These are phyloP conservation scores for Aquanectria penicillioides DNA, from an alignment of 2,329 filamentous ascomycete genomes.

Conservation along the genomic window DNA sequence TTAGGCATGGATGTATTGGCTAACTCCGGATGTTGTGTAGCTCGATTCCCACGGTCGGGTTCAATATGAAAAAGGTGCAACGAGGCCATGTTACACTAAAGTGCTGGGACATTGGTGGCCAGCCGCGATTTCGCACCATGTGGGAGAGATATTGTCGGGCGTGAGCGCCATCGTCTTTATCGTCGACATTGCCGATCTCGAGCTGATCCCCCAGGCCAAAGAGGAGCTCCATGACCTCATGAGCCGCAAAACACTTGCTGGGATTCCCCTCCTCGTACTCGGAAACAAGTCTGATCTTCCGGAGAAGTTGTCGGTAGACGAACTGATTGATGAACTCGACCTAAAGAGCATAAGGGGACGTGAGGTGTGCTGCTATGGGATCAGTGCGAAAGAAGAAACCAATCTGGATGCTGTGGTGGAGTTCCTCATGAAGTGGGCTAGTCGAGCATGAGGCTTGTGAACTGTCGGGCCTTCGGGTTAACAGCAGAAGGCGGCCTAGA, in stretches of 20 bases:
- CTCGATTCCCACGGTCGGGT: conserved; percentile 97
- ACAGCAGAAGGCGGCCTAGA: not conserved
- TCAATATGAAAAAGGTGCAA: conserved; percentile 99
- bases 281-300: conserved; percentile 97
- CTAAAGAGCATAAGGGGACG: conserved; percentile 89
- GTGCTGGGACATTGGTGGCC: conserved; percentile 98
- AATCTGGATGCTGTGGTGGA: conserved; percentile 97
- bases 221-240: conserved; percentile 93
- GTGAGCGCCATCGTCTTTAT: conserved; percentile 99
- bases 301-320: conserved; percentile 91
- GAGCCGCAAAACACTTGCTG: conserved; percentile 82
- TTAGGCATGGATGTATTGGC: conserved; percentile 34
- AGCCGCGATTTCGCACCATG: conserved; percentile 97
- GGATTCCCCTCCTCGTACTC: conserved; percentile 91
- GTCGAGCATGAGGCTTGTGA: conserved; percentile 59
- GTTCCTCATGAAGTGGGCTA: conserved; percentile 93
- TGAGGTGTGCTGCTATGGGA: conserved; percentile 98
- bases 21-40: conserved; percentile 65
- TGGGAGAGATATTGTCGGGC: conserved; percentile 99
- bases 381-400: conserved; percentile 98
- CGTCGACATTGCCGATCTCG: conserved; percentile 91
- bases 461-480: not conserved
- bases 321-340: conserved; percentile 92
- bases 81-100: conserved; percentile 98
- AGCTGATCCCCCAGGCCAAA: conserved; percentile 82